phyloP scores from a whole-genome alignment of 1,139 yeast genomes.

The Pneumocystis oryctolagi region DNA sequence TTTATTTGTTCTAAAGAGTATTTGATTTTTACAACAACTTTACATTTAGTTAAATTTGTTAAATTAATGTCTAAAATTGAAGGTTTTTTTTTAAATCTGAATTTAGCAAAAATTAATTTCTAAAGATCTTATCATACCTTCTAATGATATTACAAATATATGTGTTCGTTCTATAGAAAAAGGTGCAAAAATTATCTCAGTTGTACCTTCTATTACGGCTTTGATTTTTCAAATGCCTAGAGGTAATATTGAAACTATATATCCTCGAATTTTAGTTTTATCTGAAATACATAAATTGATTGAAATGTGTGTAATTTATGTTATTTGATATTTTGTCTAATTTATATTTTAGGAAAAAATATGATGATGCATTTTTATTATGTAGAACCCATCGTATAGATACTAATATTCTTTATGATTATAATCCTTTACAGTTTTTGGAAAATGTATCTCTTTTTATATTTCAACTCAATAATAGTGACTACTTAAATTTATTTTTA shows the following conservation, averaged over 20 bases:
- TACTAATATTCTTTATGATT: slow-evolving; percentile 77
- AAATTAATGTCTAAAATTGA: slow-evolving; percentile 40
- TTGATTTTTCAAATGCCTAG: slow-evolving; percentile 87
- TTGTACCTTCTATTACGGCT: slow-evolving; percentile 68
- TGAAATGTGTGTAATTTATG: slow-evolving; percentile 17
- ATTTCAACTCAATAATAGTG: slow-evolving; percentile 53
- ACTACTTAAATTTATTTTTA: slow-evolving; percentile 70
- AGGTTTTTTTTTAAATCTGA: slow-evolving; percentile 21
- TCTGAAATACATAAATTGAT: slow-evolving; percentile 67
- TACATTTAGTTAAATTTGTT: slow-evolving; percentile 65
- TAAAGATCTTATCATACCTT: slow-evolving; percentile 19
- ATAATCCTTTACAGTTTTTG: slow-evolving; percentile 55
- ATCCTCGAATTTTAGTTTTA: slow-evolving; percentile 83
- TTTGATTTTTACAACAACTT: slow-evolving; percentile 75
- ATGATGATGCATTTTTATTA: slow-evolving; percentile 48
- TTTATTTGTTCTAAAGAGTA: slow-evolving; percentile 57
- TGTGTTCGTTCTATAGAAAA: slow-evolving; percentile 79
- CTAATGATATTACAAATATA: slow-evolving; percentile 39
- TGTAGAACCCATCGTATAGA: slow-evolving; percentile 90
- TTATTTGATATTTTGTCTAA: not conserved
- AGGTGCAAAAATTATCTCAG: slow-evolving; percentile 68
- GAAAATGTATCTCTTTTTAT: slow-evolving; percentile 54
- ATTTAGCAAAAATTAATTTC: slow-evolving; percentile 20
- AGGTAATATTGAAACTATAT: slow-evolving; percentile 87
- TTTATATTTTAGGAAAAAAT: slow-evolving; percentile 34